These are phyloP conservation scores for Tubosaeta sp. DNA, from an alignment of 768 basidiomycete species.

Conservation along the genomic window DNA sequence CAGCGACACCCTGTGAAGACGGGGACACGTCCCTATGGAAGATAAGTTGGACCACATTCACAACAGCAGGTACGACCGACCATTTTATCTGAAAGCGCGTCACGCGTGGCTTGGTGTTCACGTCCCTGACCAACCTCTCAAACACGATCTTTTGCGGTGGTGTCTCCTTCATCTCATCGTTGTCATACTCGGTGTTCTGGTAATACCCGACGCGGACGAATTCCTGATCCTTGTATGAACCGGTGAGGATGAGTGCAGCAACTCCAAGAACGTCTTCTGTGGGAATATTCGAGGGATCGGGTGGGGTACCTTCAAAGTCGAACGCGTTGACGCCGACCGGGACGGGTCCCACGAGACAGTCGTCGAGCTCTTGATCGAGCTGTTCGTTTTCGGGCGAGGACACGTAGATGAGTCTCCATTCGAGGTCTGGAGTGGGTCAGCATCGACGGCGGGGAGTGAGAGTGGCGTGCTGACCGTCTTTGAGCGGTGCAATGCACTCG, in stretches of 20 bases:
- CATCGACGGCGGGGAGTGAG: neutral
- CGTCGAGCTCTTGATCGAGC: slow-evolving; percentile 95
- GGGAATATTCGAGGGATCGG: slow-evolving; percentile 81
- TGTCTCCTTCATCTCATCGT: slow-evolving; percentile 80
- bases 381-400: slow-evolving; percentile 89
- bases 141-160: slow-evolving; percentile 69
- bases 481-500: slow-evolving; percentile 88
- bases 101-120: slow-evolving; percentile 89
- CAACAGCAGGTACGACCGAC: slow-evolving; percentile 37
- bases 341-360: slow-evolving; percentile 95
- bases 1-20: slow-evolving; percentile 41
- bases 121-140: slow-evolving; percentile 78
- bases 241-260: slow-evolving; percentile 94
- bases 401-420: slow-evolving; percentile 97
- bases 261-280: slow-evolving; percentile 91
- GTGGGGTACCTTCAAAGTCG: slow-evolving; percentile 88
- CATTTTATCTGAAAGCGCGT: slow-evolving; percentile 91
- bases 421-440: slow-evolving; percentile 61
- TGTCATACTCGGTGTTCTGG: slow-evolving; percentile 98
- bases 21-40: slow-evolving; percentile 58
- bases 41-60: neutral
- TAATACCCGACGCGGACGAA: slow-evolving; percentile 99
- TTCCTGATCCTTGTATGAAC: slow-evolving; percentile 94
- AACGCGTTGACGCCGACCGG: slow-evolving; percentile 97
- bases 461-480: slow-evolving; percentile 58